Conservation (phyloP, 2,329 filamentous ascomycete genomes). For the Penicillium sp. region DNA sequence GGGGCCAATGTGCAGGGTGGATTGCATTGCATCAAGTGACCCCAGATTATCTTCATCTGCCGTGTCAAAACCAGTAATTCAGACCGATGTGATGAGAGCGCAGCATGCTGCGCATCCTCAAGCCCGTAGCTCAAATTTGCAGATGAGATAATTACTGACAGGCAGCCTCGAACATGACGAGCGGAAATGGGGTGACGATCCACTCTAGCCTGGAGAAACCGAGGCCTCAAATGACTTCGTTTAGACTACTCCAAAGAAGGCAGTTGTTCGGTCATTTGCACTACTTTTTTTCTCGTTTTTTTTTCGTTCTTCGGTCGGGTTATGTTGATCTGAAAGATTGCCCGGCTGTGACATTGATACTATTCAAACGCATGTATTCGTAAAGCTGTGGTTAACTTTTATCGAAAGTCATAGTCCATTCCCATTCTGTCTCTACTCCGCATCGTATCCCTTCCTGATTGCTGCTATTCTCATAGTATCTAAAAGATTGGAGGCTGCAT, state of each 20-base stretch:
- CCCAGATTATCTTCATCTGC: not conserved
- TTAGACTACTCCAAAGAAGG: no score
- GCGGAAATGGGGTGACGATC: no score
- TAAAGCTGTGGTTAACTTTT: not conserved
- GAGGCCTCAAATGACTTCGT: no score
- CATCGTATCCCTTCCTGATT: not conserved
- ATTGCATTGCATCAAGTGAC: not conserved
- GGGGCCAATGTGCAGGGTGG: not conserved
- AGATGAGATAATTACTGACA: not conserved
- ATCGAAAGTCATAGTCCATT: not conserved
- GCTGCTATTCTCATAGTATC: slow-evolving; percentile 65
- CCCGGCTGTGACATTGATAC: no score
- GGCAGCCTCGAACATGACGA: not conserved
- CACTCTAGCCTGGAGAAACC: no score
- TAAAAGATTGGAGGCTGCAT: slow-evolving; percentile 81
- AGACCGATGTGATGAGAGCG: not conserved
- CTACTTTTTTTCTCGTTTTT: no score
- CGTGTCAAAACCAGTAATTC: not conserved
- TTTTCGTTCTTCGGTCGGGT: no score
- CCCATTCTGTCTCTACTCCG: not conserved
- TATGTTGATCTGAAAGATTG: no score
- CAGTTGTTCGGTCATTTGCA: no score
- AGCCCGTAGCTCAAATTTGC: not conserved
- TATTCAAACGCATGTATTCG: not conserved
- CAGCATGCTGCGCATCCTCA: not conserved